These are phyloP conservation scores for Camptophora hylomeconis DNA, from an alignment of 2,329 filamentous ascomycete genomes.

Conservation along the genomic window DNA sequence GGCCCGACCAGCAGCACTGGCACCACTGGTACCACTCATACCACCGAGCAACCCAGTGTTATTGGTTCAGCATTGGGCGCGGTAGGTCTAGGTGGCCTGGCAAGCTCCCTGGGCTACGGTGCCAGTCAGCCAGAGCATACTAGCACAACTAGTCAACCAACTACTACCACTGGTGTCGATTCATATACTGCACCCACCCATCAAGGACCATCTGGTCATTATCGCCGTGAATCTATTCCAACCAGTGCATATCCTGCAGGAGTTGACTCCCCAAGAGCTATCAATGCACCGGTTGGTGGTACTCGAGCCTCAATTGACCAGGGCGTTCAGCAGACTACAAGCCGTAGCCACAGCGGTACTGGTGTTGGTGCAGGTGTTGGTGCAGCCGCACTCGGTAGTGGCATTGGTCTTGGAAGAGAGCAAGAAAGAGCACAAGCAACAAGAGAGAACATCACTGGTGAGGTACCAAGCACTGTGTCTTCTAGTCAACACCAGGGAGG, in stretches of 20 bases:
- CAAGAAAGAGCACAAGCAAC: not conserved
- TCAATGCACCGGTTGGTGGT: slow-evolving; percentile 14
- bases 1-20: not conserved
- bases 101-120: slow-evolving; percentile 6
- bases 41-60: not conserved
- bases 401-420: too few species aligned
- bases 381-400: slow-evolving; percentile 4
- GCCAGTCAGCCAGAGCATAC: slow-evolving; percentile 3
- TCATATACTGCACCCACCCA: slow-evolving; percentile 11
- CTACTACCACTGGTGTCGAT: slow-evolving; percentile 10
- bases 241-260: slow-evolving; percentile 16
- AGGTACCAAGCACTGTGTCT: not conserved
- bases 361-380: slow-evolving; percentile 9
- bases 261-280: slow-evolving; percentile 9
- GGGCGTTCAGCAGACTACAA: not conserved
- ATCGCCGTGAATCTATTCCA: slow-evolving; percentile 15
- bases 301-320: slow-evolving; percentile 2
- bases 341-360: slow-evolving; percentile 5
- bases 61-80: slow-evolving; percentile 9
- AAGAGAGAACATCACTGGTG: slow-evolving; percentile 1
- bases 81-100: slow-evolving; percentile 13
- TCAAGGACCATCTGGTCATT: slow-evolving; percentile 9
- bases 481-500: too few species aligned
- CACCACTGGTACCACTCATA: slow-evolving; percentile 4
- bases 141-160: slow-evolving; percentile 7